A percentile compares a stretch with the other conserved stretches of the same genome.
These are phyloP conservation scores for Ormosia emarginata DNA, from an alignment of 306 rosid genomes.

Conservation along the genomic window DNA sequence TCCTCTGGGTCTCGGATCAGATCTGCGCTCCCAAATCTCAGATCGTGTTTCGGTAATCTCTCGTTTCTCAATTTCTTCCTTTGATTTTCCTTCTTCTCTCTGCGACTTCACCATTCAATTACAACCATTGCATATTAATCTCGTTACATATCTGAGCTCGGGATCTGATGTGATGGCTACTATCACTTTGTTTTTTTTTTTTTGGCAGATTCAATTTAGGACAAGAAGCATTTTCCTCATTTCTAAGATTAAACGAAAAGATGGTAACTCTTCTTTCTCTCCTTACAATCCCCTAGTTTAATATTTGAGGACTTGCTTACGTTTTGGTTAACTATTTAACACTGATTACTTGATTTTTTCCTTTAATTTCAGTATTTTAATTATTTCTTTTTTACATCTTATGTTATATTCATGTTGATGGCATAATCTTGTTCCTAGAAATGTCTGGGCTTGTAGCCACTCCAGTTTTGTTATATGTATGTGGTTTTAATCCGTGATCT, in stretches of 20 bases:
- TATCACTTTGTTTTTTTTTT: background rate
- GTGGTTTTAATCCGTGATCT: slow-evolving; percentile 7
- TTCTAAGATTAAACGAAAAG: background rate
- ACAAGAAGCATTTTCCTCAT: background rate
- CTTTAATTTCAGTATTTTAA: background rate
- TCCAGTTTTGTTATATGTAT: background rate
- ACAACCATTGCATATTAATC: background rate
- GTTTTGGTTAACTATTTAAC: background rate
- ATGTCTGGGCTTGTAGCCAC: background rate
- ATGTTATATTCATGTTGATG: background rate
- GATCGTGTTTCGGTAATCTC: slow-evolving; percentile 21
- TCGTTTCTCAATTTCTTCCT: background rate
- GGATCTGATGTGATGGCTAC: background rate
- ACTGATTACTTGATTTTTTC: background rate
- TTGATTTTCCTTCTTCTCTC: background rate
- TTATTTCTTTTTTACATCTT: background rate
- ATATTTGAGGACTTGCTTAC: background rate
- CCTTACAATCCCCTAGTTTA: background rate
- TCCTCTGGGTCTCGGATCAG: background rate
- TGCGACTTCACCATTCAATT: background rate
- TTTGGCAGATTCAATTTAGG: slow-evolving; percentile 30
- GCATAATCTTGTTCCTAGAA: background rate
- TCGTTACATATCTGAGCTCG: background rate
- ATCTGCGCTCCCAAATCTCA: slow-evolving; percentile 21
- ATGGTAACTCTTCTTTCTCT: slow-evolving; percentile 30